Percentiles rank a stretch among this genome's conserved stretches.
phyloP scores from a whole-genome alignment of 495 filamentous ascomycete species.

The Aspergillus avenaceus region DNA sequence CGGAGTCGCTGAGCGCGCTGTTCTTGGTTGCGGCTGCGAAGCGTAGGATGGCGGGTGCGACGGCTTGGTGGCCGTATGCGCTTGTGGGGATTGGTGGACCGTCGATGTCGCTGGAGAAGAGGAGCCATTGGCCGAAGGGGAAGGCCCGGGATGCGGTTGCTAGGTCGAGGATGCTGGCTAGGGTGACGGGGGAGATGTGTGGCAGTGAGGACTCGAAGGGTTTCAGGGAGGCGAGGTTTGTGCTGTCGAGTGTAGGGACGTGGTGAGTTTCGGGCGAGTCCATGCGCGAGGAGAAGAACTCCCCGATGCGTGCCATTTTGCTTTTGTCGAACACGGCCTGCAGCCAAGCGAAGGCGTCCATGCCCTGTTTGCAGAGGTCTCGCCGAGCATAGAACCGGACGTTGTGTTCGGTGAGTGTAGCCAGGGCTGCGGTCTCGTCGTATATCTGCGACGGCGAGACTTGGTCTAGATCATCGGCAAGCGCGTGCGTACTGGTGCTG shows the following conservation, averaged over 20 bases:
- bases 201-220: conserved; percentile 34
- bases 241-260: conserved; percentile 16
- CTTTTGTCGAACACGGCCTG: conserved; percentile 36
- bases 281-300: conserved; percentile 30
- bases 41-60: conserved; percentile 55
- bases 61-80: conserved; percentile 41
- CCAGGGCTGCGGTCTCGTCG: conserved; percentile 32
- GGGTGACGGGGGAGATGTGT: conserved; percentile 42
- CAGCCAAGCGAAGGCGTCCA: conserved; percentile 29
- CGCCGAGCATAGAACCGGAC: conserved; percentile 23
- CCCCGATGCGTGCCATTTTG: conserved; percentile 34
- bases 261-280: conserved; percentile 10
- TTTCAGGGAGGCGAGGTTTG: conserved; percentile 7
- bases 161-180: conserved; percentile 52
- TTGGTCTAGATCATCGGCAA: conserved; percentile 17
- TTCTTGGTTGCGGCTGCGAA: conserved; percentile 54
- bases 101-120: conserved; percentile 52
- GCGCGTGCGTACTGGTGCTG: conserved; percentile 10
- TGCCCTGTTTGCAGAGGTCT: conserved; percentile 24
- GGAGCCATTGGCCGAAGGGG: conserved; percentile 51
- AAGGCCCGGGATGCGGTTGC: conserved; percentile 40
- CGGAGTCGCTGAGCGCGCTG: conserved; percentile 35
- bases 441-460: conserved; percentile 31
- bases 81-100: conserved; percentile 48
- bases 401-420: conserved; percentile 35